A percentile compares a stretch with the other conserved stretches of the same genome.
These are phyloP conservation scores for Cichorium intybus DNA, from an alignment of 140 eudicot genomes.

Conservation along the genomic window DNA sequence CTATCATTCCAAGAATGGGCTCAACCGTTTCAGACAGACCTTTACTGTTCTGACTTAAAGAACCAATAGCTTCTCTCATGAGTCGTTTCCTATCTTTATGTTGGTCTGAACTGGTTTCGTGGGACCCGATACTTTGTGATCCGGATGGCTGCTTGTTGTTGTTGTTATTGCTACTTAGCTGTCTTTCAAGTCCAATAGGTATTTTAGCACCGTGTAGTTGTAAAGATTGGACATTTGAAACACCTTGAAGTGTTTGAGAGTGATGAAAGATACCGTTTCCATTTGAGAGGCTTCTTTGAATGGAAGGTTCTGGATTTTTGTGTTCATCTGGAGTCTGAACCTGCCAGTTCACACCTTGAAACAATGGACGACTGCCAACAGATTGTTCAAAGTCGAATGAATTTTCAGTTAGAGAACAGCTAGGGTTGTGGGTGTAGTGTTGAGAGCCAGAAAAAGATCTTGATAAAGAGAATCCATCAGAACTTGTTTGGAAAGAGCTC, in stretches of 20 bases:
- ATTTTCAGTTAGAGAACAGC: slow-evolving; percentile 82
- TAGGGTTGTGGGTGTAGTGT: slow-evolving; percentile 80
- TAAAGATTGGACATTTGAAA: slow-evolving; percentile 47
- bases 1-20: slow-evolving; percentile 56
- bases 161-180: slow-evolving; percentile 54
- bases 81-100: slow-evolving; percentile 49
- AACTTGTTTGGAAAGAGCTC: slow-evolving; percentile 69
- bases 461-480: slow-evolving; percentile 81
- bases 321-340: slow-evolving; percentile 53
- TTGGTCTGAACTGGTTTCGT: slow-evolving; percentile 56
- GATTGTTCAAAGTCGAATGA: slow-evolving; percentile 80
- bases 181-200: slow-evolving; percentile 59
- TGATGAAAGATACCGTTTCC: slow-evolving; percentile 48
- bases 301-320: slow-evolving; percentile 44
- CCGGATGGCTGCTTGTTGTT: slow-evolving; percentile 49
- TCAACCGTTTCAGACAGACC: slow-evolving; percentile 58
- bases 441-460: slow-evolving; percentile 94
- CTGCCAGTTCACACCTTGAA: slow-evolving; percentile 75
- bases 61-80: slow-evolving; percentile 44
- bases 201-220: slow-evolving; percentile 36
- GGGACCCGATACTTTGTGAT: slow-evolving; percentile 66
- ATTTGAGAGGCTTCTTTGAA: slow-evolving; percentile 42
- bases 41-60: slow-evolving; percentile 27
- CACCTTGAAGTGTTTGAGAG: slow-evolving; percentile 39
- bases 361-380: slow-evolving; percentile 82